Conservation (phyloP, 768 basidiomycete genomes). For the Suillus alpinus region DNA sequence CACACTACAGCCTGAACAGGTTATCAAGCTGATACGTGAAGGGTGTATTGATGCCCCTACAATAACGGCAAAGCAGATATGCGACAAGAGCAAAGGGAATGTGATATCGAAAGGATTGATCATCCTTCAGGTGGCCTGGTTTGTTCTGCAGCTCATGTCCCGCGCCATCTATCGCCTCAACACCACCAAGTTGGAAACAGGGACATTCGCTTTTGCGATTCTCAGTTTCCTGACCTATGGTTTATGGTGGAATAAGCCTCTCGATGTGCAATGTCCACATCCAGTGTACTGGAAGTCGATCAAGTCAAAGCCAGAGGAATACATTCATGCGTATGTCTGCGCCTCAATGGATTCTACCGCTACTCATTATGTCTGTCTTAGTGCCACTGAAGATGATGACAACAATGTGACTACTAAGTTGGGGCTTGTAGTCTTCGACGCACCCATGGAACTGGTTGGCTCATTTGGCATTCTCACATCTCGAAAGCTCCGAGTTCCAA, state of each 20-base stretch:
- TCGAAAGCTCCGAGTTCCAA: neutral
- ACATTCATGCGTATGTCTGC: neutral
- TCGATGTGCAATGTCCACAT: constrained; percentile 24
- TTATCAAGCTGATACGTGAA: neutral
- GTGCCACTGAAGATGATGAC: neutral
- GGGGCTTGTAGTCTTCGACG: no score
- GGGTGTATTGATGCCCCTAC: neutral
- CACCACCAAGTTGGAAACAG: constrained; percentile 34
- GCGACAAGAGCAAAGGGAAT: constrained; percentile 33
- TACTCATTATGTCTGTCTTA: neutral
- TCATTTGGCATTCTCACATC: no score
- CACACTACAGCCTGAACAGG: constrained; percentile 1
- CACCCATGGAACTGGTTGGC: no score
- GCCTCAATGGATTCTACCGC: neutral
- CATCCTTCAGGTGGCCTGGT: constrained; percentile 35
- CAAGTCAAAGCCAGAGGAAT: neutral
- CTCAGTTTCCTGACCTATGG: constrained; percentile 30
- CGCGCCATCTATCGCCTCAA: constrained; percentile 23
- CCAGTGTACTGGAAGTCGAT: neutral
- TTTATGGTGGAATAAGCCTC: constrained; percentile 41
- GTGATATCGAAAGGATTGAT: constrained; percentile 32
- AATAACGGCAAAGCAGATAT: constrained; percentile 14
- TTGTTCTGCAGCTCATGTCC: constrained; percentile 28
- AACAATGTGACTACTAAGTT: no score
- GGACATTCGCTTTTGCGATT: constrained; percentile 32